Percentiles rank a stretch among this genome's conserved stretches.
Conservation (phyloP, 1,284 basidiomycete species). For the Meira miltonrushii region DNA sequence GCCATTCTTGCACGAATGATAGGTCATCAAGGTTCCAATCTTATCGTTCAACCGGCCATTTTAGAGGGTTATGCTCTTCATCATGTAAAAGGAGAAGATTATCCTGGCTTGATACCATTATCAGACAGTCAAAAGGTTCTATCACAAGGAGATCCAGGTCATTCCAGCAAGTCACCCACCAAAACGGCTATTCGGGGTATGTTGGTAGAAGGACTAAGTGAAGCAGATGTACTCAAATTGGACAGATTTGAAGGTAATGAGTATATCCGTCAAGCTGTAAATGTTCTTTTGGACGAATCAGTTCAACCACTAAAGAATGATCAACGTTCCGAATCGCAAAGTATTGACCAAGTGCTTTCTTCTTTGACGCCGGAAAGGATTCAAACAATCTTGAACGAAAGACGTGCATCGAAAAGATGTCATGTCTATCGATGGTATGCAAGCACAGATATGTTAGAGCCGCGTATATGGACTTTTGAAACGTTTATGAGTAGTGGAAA, state of each 20-base stretch:
- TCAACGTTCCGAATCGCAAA: slow-evolving; percentile 18
- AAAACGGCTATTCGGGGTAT: slow-evolving; percentile 25
- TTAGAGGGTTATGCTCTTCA: slow-evolving; percentile 20
- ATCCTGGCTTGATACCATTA: slow-evolving; percentile 23
- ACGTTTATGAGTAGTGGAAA: slow-evolving; percentile 19
- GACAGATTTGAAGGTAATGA: slow-evolving; percentile 38
- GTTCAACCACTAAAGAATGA: slow-evolving; percentile 16
- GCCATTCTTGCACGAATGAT: slow-evolving; percentile 28
- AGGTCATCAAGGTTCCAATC: slow-evolving; percentile 18
- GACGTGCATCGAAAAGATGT: slow-evolving; percentile 3
- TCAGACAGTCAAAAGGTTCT: background rate
- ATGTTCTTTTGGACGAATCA: slow-evolving; percentile 15
- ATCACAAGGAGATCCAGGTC: background rate
- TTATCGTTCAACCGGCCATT: slow-evolving; percentile 10
- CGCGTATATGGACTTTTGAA: slow-evolving; percentile 29
- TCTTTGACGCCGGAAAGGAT: slow-evolving; percentile 15
- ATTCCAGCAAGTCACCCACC: background rate
- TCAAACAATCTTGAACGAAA: background rate
- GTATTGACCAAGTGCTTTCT: slow-evolving; percentile 21
- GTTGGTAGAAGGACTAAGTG: slow-evolving; percentile 24
- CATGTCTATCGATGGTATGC: slow-evolving; percentile 31
- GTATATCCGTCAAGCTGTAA: slow-evolving; percentile 19
- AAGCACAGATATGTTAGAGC: slow-evolving; percentile 14
- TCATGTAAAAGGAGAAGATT: slow-evolving; percentile 28
- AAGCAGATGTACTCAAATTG: slow-evolving; percentile 21